These are phyloP conservation scores for Spatholobus suberectus DNA, from an alignment of 306 rosid genomes.

Conservation along the genomic window DNA sequence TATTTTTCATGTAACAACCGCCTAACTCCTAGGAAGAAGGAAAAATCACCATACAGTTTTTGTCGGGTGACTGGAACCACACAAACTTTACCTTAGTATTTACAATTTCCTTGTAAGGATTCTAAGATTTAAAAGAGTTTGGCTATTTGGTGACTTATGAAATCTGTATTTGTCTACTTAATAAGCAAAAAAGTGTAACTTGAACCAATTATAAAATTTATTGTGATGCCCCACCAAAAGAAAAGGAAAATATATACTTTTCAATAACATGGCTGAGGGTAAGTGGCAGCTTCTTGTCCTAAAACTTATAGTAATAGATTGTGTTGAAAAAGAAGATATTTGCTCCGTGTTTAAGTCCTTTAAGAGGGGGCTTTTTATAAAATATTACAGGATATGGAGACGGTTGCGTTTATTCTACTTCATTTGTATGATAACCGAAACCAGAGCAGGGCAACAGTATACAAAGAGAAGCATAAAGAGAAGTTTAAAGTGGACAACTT, in stretches of 20 bases:
- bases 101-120: neutral
- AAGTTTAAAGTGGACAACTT: conserved; percentile 23
- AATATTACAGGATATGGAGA: conserved; percentile 18
- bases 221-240: conserved; percentile 5
- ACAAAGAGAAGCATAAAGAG: conserved; percentile 2
- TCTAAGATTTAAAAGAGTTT: neutral
- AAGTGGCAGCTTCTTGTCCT: neutral
- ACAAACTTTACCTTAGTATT: neutral
- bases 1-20: conserved; percentile 1
- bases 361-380: neutral
- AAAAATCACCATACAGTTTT: neutral
- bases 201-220: neutral
- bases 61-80: conserved; percentile 12
- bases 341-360: neutral
- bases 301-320: neutral
- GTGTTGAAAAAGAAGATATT: neutral
- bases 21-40: conserved; percentile 2
- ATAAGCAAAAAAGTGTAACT: neutral
- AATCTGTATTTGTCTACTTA: neutral
- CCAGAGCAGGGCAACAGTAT: neutral
- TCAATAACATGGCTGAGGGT: neutral
- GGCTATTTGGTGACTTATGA: neutral
- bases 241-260: neutral
- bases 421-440: conserved; percentile 14
- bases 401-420: conserved; percentile 1